A percentile compares a stretch with the other conserved stretches of the same genome.
These are phyloP conservation scores for Penicillium paneum DNA, from an alignment of 2,329 filamentous ascomycete species.

Conservation along the genomic window DNA sequence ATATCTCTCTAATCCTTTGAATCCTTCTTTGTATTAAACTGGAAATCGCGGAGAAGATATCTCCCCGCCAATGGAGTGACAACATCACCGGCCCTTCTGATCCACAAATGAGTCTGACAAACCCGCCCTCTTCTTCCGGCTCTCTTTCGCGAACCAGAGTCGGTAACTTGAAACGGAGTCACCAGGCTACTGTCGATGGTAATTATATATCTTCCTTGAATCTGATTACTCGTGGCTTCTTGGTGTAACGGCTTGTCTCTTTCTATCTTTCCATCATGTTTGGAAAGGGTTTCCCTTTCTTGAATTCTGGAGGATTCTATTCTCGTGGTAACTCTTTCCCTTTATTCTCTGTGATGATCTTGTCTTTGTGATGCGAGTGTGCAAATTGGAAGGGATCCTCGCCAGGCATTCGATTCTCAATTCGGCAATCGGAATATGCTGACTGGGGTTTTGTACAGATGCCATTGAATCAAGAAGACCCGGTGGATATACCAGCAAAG, in stretches of 20 bases:
- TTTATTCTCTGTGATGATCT: conserved; percentile 4
- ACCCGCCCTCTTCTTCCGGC: conserved; percentile 41
- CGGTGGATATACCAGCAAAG: conserved; percentile 63
- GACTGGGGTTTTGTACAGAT: conserved; percentile 30
- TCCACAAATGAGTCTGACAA: conserved; percentile 42
- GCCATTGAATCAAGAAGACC: conserved; percentile 40
- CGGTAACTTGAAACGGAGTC: conserved; percentile 41
- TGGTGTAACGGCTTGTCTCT: neutral
- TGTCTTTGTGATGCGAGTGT: neutral
- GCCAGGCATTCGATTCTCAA: conserved; percentile 8
- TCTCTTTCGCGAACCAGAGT: conserved; percentile 38
- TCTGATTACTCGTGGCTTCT: conserved; percentile 11
- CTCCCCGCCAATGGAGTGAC: conserved; percentile 11
- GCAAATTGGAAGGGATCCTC: conserved; percentile 13
- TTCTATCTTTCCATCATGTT: conserved; percentile 34
- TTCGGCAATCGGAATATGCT: conserved; percentile 16
- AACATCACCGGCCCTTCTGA: neutral
- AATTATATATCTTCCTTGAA: conserved; percentile 29
- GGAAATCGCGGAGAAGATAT: neutral
- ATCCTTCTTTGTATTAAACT: neutral
- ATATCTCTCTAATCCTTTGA: neutral
- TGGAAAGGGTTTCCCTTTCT: conserved; percentile 39
- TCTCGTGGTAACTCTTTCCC: conserved; percentile 39
- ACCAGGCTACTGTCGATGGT: conserved; percentile 48
- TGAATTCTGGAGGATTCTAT: conserved; percentile 41